Base-by-base conservation (phyloP, 164 flowering plant genomes). In the Amborella trichopoda region DNA sequence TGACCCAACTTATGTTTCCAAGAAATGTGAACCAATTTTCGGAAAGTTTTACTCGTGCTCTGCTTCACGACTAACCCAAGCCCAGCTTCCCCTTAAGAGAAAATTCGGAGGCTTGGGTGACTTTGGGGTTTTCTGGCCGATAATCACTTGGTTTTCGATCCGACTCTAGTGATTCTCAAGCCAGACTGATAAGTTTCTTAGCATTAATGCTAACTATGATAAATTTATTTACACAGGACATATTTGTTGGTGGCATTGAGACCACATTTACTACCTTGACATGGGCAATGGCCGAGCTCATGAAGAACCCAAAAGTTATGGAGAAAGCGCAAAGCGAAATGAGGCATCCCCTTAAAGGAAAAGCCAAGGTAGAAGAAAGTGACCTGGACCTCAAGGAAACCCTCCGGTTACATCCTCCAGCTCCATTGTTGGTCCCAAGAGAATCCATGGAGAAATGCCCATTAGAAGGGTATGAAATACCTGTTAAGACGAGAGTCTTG, bases 211-310 rank as follows among this genome's bases (percentile, higher is more conserved):
- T n/a, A n/a, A n/a, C n/a, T n/a, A n/a, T n/a, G n/a, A n/a, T n/a
- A n/a, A n/a, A n/a, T n/a, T n/a, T n/a, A n/a, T n/a, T n/a, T n/a
- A n/a, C 40, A 0, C n/a, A 37, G 40, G 1, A 37, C 13, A 1
- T 37, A 20, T 16, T 37, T 6, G 1, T 37, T 6, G 40, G 12
- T 5, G 40, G 12, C 18, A 14, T 13, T 6, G 40, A 37, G 18
- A 37, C 40, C 1, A 37, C 12, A 14, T 37, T 20, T 14, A 37
- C n/a, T 20, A 37, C 40, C 0, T 16, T 37, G 40, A 20, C n/a
- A 37, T 37, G 40, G 40, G 40, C n/a, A 5, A 37, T 37, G 40
- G 18, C 40, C n/a, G 40, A 37, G 40, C 4, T 37, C 18, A 5
- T 37, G 1, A 37, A 14, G 40, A 6, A 37, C 4, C 40, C 40